Base-by-base conservation (phyloP, 2,329 filamentous ascomycete genomes). In the Penicillium carneum region DNA sequence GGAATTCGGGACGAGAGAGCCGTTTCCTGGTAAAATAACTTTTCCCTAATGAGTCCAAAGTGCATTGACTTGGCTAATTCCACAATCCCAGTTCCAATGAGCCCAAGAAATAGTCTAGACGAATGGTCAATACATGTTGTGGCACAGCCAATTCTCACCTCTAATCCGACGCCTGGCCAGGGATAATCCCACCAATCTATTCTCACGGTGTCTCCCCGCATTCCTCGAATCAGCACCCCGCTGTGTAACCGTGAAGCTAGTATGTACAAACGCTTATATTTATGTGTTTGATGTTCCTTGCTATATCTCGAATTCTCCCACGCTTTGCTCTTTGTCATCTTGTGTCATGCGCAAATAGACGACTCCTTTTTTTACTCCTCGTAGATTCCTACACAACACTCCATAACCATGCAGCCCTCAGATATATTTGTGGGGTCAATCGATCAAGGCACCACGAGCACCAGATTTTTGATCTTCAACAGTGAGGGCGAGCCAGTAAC, bases 401-500 rank as follows among this genome's bases (percentile, higher is more conserved):
- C 4, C 8, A 31, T 18, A 43, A 53, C 2, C 14, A 75, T 75
- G 72, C 65, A 72, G 31, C 52, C 63, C 18, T 57, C 67, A 34
- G 69, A 76, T 16, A 61, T 58, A 9, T 96, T 91, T 72, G 88
- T 96, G 58, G 93, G 92, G 53, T 91, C 90, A 65, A 93, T 97
- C 73, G 93, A 97, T 74, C 92, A 96, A 73, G 93, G 93, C 52
- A 97, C 93, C 14, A 96, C 93, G 18, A 94, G 90, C 58, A 91
- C 92, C 26, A 85, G 93, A 48, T 96, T 97, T 78, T 84, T 97
- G 67, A 93, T 97, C 72, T 97, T 97, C 81, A 88, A 96, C 78
- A 86, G 86, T 62, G 80, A 86, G 56, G 92, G 92, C 54, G 88
- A 90, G 64, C 90, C 90, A 3, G 86, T 95, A 36, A 92, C 90